Percentiles rank a stretch among this genome's conserved stretches.
Evolutionary conservation across 1,139 yeast genomes (phyloP).

Genomic region (Lodderomyces metapsilosis): DNA sequence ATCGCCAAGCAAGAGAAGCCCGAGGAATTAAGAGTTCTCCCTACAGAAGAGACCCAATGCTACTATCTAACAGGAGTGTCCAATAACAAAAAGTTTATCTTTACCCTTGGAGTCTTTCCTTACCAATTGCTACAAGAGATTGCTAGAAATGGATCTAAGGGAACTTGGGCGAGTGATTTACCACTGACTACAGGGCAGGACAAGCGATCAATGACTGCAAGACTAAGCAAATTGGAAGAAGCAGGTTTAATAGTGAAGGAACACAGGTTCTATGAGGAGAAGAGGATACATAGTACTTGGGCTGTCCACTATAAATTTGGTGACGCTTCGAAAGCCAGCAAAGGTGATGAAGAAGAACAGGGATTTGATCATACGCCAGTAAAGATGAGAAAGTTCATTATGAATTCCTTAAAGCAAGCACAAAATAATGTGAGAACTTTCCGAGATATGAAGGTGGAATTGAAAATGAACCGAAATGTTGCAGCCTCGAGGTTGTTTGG

Average conservation of each 20-base stretch:
- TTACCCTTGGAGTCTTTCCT: conserved; percentile 41
- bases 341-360: conserved; percentile 32
- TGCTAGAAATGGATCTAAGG: conserved; percentile 53
- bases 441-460: conserved; percentile 60
- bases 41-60: conserved; percentile 43
- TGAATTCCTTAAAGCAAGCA: conserved; percentile 58
- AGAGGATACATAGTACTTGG: conserved; percentile 51
- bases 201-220: conserved; percentile 64
- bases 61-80: conserved; percentile 39
- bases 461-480: conserved; percentile 49
- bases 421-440: conserved; percentile 68
- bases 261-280: conserved; percentile 36
- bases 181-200: conserved; percentile 63
- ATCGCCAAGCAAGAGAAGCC: conserved; percentile 16
- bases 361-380: conserved; percentile 32
- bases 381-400: conserved; percentile 37
- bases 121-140: conserved; percentile 46
- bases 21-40: conserved; percentile 22
- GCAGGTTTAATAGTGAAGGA: conserved; percentile 46
- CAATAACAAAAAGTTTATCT: conserved; percentile 29
- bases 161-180: conserved; percentile 59
- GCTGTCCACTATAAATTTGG: conserved; percentile 48
- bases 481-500: conserved; percentile 51
- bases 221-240: conserved; percentile 55
- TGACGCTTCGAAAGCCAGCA: neutral